Percentiles rank a stretch among this genome's conserved stretches.
These are phyloP conservation scores for Leccinum olivaceopallidum DNA, from an alignment of 768 basidiomycete species.

Conservation along the genomic window DNA sequence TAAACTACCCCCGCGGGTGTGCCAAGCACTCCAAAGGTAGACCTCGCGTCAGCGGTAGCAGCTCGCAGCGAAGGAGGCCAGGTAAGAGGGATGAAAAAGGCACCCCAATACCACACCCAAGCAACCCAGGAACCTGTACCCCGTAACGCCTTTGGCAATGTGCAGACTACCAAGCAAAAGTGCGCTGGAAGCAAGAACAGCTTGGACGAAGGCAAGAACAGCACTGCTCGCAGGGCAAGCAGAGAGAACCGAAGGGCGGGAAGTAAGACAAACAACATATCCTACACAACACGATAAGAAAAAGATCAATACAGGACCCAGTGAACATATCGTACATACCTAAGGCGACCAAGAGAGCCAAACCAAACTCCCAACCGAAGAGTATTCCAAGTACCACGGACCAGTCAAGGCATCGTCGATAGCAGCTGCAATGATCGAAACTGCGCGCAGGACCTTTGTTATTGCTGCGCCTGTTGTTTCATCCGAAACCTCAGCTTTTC, in stretches of 20 bases:
- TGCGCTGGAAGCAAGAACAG: constrained; percentile 78
- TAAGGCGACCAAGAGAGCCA: constrained; percentile 74
- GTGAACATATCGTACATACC: constrained; percentile 62
- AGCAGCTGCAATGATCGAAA: constrained; percentile 74
- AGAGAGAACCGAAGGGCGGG: constrained; percentile 11
- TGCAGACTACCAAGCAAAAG: constrained; percentile 65
- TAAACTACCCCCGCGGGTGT: too few species aligned
- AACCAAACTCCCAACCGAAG: constrained; percentile 67
- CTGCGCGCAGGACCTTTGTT: constrained; percentile 18
- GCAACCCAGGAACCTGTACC: constrained; percentile 29
- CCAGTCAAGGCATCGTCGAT: constrained; percentile 80
- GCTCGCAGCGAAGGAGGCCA: too few species aligned
- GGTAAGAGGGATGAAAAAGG: constrained; percentile 36
- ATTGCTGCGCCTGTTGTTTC: constrained; percentile 30
- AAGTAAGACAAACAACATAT: constrained; percentile 15
- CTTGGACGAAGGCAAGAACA: constrained; percentile 51
- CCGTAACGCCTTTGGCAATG: constrained; percentile 31
- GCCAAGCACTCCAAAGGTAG: too few species aligned
- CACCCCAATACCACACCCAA: constrained; percentile 34
- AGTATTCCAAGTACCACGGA: constrained; percentile 59
- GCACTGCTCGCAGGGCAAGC: constrained; percentile 3
- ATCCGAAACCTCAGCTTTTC: constrained; percentile 78
- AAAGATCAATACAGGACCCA: background rate
- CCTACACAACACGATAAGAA: constrained; percentile 12
- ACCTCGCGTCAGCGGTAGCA: too few species aligned